A percentile compares a stretch with the other conserved stretches of the same genome.
Conservation (phyloP, 2,329 filamentous ascomycete species). For the Paracoccidioides brasiliensis region DNA sequence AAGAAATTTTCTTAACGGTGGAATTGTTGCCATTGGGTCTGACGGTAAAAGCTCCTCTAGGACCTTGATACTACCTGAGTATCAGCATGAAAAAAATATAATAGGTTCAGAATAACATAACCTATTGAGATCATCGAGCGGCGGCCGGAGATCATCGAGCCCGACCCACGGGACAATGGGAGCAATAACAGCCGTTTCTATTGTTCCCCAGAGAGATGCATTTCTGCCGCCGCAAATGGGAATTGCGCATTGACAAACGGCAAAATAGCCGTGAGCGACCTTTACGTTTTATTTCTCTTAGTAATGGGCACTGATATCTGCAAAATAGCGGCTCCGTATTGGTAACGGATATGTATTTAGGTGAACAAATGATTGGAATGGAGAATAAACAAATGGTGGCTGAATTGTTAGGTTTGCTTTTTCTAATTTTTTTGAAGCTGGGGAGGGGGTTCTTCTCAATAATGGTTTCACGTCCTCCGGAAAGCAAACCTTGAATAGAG, state of each 20-base stretch:
- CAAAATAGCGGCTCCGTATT: not conserved
- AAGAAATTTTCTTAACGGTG: not conserved
- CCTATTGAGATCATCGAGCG: not conserved
- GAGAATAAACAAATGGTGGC: not conserved
- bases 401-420: not conserved
- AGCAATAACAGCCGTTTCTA: not conserved
- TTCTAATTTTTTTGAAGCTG: not conserved
- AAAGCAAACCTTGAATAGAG: not conserved
- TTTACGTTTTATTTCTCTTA: not conserved
- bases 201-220: not conserved
- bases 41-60: too few species aligned
- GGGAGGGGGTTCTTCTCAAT: too few species aligned
- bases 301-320: not conserved
- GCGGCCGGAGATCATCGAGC: not conserved
- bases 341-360: not conserved
- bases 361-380: not conserved
- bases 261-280: not conserved
- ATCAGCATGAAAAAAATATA: too few species aligned
- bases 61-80: too few species aligned
- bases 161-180: not conserved
- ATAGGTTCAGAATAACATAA: not conserved
- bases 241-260: not conserved
- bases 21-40: not conserved
- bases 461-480: not conserved
- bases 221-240: not conserved